A percentile compares a stretch with the other conserved stretches of the same genome.
Evolutionary conservation across 1,284 basidiomycete species (phyloP).

Genomic region (Sparassis latifolia): DNA sequence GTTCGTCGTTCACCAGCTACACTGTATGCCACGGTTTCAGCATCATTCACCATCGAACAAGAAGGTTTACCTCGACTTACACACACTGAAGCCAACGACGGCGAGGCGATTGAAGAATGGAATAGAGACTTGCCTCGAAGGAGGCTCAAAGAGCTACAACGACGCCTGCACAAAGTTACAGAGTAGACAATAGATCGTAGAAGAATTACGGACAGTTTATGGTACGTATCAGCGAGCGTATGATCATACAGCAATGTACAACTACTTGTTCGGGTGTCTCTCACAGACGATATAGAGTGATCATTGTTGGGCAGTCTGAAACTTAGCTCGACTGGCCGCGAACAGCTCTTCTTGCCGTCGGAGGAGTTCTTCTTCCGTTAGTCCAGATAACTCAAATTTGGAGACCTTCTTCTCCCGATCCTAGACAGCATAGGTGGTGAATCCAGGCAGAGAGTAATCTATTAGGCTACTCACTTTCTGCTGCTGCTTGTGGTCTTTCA

Average conservation of each 20-base stretch:
- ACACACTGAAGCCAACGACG: slow-evolving; percentile 16
- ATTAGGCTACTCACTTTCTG: slow-evolving; percentile 61
- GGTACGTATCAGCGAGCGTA: slow-evolving; percentile 7
- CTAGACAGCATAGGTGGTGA: slow-evolving; percentile 28
- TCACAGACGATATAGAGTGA: slow-evolving; percentile 3
- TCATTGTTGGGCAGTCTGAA: slow-evolving; percentile 42
- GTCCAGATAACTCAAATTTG: slow-evolving; percentile 84
- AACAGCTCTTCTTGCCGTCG: slow-evolving; percentile 89
- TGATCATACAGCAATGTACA: slow-evolving; percentile 18
- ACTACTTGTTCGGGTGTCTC: slow-evolving; percentile 15
- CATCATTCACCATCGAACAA: slow-evolving; percentile 83
- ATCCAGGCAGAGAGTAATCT: slow-evolving; percentile 6
- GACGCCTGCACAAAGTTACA: slow-evolving; percentile 17
- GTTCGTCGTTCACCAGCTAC: slow-evolving; percentile 39
- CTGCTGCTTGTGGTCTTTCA: slow-evolving; percentile 93
- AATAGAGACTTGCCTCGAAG: slow-evolving; percentile 57
- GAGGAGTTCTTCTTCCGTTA: slow-evolving; percentile 87
- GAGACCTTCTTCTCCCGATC: slow-evolving; percentile 86
- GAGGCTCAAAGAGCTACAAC: slow-evolving; percentile 46
- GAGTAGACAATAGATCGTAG: slow-evolving; percentile 21
- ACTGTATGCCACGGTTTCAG: slow-evolving; percentile 71
- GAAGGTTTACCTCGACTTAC: slow-evolving; percentile 57
- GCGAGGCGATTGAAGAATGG: slow-evolving; percentile 43
- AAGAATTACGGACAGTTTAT: slow-evolving; percentile 17
- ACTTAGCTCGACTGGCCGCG: slow-evolving; percentile 78